Base-by-base conservation (phyloP, 2,329 filamentous ascomycete genomes). In the Teratosphaeria gauchensis region DNA sequence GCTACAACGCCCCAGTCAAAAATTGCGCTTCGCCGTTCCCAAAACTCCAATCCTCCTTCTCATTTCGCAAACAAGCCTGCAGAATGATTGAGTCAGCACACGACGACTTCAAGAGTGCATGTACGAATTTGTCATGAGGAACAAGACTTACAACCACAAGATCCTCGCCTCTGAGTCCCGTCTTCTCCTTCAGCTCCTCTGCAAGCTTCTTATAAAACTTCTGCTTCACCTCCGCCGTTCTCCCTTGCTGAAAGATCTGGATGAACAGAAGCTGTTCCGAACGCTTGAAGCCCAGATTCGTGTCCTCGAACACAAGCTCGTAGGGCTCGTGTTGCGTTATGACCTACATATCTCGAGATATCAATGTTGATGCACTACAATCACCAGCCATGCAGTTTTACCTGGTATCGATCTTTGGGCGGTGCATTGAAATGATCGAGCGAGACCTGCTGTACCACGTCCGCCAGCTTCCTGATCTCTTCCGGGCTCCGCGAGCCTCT, bases 271-370 rank as follows among this genome's bases (percentile, higher is more conserved):
- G 56, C 38, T 68, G 66, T 33, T 69, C 61, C 30, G 64, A 65
- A 1, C 69, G 59, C 21, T 57, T 57, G 46, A 67, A 59, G 31
- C 62, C 63, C n/a, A 71, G 62, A n/a, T 64, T 62, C 1, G 68
- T 70, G 59, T 72, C 69, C 58, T 71, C 68, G 60, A 65, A 71
- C 33, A 72, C 70, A 33, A 71, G 55, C 54, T 71, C 68, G 54
- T 63, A 68, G 21, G 64, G 63, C 48, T 71, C 69, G 59, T 71
- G 69, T 54, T 70, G 69, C 9, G 69, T 71, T 53, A 71, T 69
- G 55, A 71, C 68, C 64, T 68, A 52, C 21, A 48, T 28, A 4
- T 28, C 24, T 28, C 24, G 4, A 28, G 24, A 28, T 28, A 28
- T 28, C n/a, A 58, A 12, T 28, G 30, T 6, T 24, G 19, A 32